Conservation (phyloP, 2,329 filamentous ascomycete genomes). For the Leptographium procerum region DNA sequence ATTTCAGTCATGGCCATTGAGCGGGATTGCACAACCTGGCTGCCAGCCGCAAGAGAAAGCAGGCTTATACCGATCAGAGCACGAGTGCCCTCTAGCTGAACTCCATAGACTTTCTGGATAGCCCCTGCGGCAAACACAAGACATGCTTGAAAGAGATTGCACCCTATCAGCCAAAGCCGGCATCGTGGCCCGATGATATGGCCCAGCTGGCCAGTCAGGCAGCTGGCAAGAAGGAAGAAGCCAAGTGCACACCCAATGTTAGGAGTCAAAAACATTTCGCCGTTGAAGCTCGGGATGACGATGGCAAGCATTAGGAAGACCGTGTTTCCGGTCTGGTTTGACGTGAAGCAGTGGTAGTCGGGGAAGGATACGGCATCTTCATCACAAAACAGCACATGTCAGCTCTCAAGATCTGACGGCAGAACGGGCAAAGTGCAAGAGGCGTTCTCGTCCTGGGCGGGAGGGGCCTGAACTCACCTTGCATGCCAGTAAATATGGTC, state of each 20-base stretch:
- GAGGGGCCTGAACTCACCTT: constrained; percentile 22
- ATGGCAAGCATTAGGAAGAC: constrained; percentile 45
- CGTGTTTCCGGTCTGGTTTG: constrained; percentile 56
- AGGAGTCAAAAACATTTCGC: constrained; percentile 35
- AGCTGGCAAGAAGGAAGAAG: constrained; percentile 43
- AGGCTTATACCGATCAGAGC: constrained; percentile 36
- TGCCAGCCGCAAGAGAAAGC: constrained; percentile 44
- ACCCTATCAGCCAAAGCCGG: constrained; percentile 41
- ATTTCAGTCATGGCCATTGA: constrained; percentile 47
- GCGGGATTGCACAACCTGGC: constrained; percentile 46
- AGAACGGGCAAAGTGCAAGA: background rate
- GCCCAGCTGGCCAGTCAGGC: constrained; percentile 44
- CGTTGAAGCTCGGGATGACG: constrained; percentile 33
- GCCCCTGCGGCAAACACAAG: constrained; percentile 42
- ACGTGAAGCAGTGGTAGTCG: constrained; percentile 51
- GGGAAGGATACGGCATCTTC: constrained; percentile 47
- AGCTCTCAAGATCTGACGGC: background rate
- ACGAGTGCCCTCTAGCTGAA: constrained; percentile 21
- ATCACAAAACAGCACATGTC: background rate
- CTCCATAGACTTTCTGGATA: constrained; percentile 32
- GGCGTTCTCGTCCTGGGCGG: background rate
- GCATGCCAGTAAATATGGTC: constrained; percentile 40
- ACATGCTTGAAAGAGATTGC: constrained; percentile 41
- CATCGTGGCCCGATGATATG: constrained; percentile 38
- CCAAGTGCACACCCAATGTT: constrained; percentile 45